Conservation (phyloP, 2,329 filamentous ascomycete genomes). For the Diaporthe citriasiana region DNA sequence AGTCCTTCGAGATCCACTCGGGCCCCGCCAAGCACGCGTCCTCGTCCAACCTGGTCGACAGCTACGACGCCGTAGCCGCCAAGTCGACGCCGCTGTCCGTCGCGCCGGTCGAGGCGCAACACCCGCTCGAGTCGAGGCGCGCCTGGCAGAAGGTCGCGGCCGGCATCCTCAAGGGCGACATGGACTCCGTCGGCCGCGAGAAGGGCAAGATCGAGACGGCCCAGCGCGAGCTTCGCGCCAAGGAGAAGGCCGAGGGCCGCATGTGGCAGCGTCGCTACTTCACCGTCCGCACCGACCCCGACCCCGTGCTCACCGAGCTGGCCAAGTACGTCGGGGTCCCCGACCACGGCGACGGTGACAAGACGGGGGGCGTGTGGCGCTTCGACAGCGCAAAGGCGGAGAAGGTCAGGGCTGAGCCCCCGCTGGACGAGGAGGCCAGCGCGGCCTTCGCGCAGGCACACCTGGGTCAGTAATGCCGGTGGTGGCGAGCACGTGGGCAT, state of each 20-base stretch:
- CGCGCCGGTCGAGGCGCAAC: slow-evolving; percentile 81
- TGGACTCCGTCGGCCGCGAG: slow-evolving; percentile 82
- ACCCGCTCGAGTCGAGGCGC: slow-evolving; percentile 87
- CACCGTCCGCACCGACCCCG: slow-evolving; percentile 62
- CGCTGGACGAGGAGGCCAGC: slow-evolving; percentile 53
- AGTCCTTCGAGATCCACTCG: slow-evolving; percentile 82
- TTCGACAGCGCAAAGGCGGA: slow-evolving; percentile 63
- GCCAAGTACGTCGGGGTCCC: slow-evolving; percentile 63
- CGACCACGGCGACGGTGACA: slow-evolving; percentile 68
- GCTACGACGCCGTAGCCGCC: slow-evolving; percentile 71
- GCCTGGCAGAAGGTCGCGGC: slow-evolving; percentile 90
- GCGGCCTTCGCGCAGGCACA: slow-evolving; percentile 50
- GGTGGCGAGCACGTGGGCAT: not conserved
- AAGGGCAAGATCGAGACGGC: slow-evolving; percentile 90
- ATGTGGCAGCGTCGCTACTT: slow-evolving; percentile 92
- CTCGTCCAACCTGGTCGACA: slow-evolving; percentile 65
- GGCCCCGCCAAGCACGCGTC: slow-evolving; percentile 67
- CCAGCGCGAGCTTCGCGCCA: slow-evolving; percentile 72
- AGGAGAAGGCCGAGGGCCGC: slow-evolving; percentile 80
- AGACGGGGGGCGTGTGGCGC: slow-evolving; percentile 73
- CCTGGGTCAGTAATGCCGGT: slow-evolving; percentile 51
- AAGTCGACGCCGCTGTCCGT: slow-evolving; percentile 78
- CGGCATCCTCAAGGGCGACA: slow-evolving; percentile 84
- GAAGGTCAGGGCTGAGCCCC: slow-evolving; percentile 54
- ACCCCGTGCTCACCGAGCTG: slow-evolving; percentile 61